Base-by-base conservation (phyloP, 2,329 filamentous ascomycete species). In the Fusarium dlaminii region DNA sequence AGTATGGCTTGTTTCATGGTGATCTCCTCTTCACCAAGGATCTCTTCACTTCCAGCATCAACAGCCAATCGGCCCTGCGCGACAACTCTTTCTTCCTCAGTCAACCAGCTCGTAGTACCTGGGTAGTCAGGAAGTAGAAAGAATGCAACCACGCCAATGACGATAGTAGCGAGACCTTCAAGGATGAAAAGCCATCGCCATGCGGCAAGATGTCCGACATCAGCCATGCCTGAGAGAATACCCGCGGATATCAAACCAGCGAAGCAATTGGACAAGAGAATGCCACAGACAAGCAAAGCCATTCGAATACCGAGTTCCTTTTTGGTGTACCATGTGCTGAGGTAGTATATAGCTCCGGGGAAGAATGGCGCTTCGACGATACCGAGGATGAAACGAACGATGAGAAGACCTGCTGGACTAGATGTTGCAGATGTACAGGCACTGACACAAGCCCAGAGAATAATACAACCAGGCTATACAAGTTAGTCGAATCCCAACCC, bases 401-500 rank as follows among this genome's bases (percentile, higher is more conserved):
- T 3, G 14, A 54, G 51, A 18, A 54, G 51, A 7, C 51, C 32
- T 2, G 51, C 24, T 12, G 51, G 34, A 9, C 51, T 54, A 1
- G 34, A 54, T 0, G 51, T 29, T 9, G 51, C 34, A 29, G 51
- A 17, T 22, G 51, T 54, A 3, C 51, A 54, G 13, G 24, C 34
- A 54, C 51, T 54, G 2, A 54, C 51, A 3, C 32, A 54, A 8
- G 51, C 51, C 51, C 51, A 54, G 4, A 54, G 34, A 11, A 54
- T 29, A 5, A 54, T 54, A 6, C 24, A 54, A 0, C 51, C 51
- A 27, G 51, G 51, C 51, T 54, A 29, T 12, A 29, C 13, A 22
- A 15, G 5, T 54, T 37, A 54, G 49, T 4, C 18, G 8, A 3
- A 2, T 13, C 5, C 3, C 10, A 10, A 29, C 29, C 0, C 5